Conservation (phyloP, 805 yeast genomes). For the Metschnikowia aberdeeniae region DNA sequence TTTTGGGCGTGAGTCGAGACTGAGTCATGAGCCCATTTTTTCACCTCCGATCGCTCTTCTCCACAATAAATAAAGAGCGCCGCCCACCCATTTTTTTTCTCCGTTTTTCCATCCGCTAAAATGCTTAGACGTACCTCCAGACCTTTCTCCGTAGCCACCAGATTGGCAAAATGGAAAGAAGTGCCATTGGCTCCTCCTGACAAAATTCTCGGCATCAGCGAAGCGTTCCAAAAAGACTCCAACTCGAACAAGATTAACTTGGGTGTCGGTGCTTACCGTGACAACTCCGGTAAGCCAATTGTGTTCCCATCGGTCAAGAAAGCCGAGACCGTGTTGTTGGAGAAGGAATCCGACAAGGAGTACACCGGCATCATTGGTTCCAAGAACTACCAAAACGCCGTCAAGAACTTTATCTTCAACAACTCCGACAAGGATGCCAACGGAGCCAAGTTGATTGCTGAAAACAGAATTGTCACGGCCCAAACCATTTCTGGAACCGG, state of each 20-base stretch:
- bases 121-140: slow-evolving; percentile 19
- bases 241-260: slow-evolving; percentile 56
- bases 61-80: slow-evolving; percentile 4
- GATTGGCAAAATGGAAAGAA: slow-evolving; percentile 26
- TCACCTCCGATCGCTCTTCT: slow-evolving; percentile 11
- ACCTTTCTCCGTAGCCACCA: slow-evolving; percentile 16
- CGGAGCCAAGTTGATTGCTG: slow-evolving; percentile 53
- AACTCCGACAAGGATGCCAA: slow-evolving; percentile 48
- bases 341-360: slow-evolving; percentile 64
- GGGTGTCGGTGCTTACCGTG: slow-evolving; percentile 94
- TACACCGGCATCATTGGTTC: slow-evolving; percentile 85
- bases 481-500: slow-evolving; percentile 97
- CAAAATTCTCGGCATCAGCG: slow-evolving; percentile 77
- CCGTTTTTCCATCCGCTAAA: not conserved
- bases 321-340: slow-evolving; percentile 55
- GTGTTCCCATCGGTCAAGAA: slow-evolving; percentile 70
- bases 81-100: not conserved
- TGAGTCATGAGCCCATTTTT: slow-evolving; percentile 5
- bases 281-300: slow-evolving; percentile 82
- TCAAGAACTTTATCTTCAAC: slow-evolving; percentile 68
- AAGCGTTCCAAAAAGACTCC: slow-evolving; percentile 64
- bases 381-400: slow-evolving; percentile 59
- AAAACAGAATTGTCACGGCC: slow-evolving; percentile 68
- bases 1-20: slow-evolving; percentile 2
- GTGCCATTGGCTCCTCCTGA: slow-evolving; percentile 70